A percentile compares a stretch with the other conserved stretches of the same genome.
Conservation (phyloP, 352 stramenopile genomes). For the Phytopythium chamaehyphon region DNA sequence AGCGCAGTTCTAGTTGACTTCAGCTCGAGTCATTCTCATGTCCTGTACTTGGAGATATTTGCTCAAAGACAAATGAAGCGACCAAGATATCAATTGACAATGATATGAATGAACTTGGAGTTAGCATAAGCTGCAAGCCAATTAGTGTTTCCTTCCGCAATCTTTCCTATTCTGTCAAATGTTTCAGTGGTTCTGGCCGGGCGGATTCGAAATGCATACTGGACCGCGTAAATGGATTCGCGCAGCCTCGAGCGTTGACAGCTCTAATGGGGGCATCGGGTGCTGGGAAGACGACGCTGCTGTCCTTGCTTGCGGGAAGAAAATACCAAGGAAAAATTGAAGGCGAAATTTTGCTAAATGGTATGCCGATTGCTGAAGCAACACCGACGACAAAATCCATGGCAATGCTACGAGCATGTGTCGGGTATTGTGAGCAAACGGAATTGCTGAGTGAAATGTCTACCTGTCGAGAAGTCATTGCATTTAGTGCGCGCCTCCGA, state of each 20-base stretch:
- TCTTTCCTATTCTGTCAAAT: constrained; percentile 42
- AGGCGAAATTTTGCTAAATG: constrained; percentile 89
- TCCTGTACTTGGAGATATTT: too few relatives aligned
- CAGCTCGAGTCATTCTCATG: too few relatives aligned
- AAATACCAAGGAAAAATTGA: constrained; percentile 87
- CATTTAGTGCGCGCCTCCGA: constrained; percentile 24
- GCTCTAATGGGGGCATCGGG: constrained; percentile 73
- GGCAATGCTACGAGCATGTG: constrained; percentile 35
- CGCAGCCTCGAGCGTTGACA: constrained; percentile 48
- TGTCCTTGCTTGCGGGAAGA: constrained; percentile 93
- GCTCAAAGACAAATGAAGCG: too few relatives aligned
- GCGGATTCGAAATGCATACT: constrained; percentile 45
- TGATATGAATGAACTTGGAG: constrained; percentile 12
- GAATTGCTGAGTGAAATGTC: constrained; percentile 83
- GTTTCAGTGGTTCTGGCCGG: constrained; percentile 14
- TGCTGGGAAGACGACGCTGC: constrained; percentile 93
- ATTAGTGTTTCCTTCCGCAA: constrained; percentile 45
- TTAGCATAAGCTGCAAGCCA: too few relatives aligned
- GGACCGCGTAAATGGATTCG: constrained; percentile 44
- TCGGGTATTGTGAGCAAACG: constrained; percentile 72
- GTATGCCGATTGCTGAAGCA: constrained; percentile 49
- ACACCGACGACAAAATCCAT: constrained; percentile 20
- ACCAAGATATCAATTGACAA: background rate
- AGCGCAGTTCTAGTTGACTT: too few relatives aligned
- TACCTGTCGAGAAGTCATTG: constrained; percentile 71